Percentiles rank a stretch among this genome's conserved stretches.
These are phyloP conservation scores for Boletus austroedulis DNA, from an alignment of 1,284 basidiomycete genomes.

Conservation along the genomic window DNA sequence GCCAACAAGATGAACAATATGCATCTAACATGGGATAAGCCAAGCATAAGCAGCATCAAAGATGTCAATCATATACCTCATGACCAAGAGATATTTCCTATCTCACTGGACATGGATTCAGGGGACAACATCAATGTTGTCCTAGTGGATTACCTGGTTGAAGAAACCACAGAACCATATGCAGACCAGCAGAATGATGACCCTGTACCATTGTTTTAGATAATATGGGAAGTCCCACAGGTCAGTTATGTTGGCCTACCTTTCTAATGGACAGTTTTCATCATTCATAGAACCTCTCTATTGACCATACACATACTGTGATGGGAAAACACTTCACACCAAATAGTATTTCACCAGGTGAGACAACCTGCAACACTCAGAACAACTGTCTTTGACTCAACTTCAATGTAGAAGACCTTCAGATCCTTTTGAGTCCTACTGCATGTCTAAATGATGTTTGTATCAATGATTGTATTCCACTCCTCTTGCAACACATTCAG, in stretches of 20 bases:
- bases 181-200: background rate
- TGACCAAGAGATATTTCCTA: no score
- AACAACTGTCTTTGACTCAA: background rate
- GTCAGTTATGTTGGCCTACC: background rate
- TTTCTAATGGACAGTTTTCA: background rate
- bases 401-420: constrained; percentile 4
- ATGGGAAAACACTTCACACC: no score
- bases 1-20: background rate
- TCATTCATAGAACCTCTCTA: background rate
- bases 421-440: background rate
- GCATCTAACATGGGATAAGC: background rate
- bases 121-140: background rate
- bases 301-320: background rate
- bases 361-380: background rate
- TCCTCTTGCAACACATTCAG: background rate
- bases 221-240: background rate
- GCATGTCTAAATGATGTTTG: constrained; percentile 12
- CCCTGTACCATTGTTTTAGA: no score
- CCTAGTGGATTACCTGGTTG: background rate
- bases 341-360: no score
- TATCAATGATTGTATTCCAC: constrained; percentile 10
- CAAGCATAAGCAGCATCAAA: background rate
- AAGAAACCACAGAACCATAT: background rate
- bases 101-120: background rate
- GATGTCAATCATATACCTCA: no score